Conservation (phyloP, 352 stramenopile species). For the Globisporangium cederbergense region DNA sequence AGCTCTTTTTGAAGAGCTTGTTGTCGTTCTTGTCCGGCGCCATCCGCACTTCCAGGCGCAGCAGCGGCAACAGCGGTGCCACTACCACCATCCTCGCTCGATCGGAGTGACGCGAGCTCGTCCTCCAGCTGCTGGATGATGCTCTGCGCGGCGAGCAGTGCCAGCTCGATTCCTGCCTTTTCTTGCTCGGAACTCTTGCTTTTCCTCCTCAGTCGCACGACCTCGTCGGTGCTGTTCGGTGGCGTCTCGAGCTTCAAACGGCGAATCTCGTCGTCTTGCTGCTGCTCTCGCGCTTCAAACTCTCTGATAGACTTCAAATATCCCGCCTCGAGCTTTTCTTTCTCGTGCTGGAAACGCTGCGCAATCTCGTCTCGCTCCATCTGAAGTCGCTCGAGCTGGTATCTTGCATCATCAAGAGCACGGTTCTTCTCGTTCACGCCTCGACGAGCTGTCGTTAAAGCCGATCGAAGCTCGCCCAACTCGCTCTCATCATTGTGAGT, state of each 20-base stretch:
- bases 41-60: background rate
- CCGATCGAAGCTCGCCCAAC: conserved; percentile 7
- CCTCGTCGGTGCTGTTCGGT: conserved; percentile 12
- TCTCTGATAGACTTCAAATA: conserved; percentile 8
- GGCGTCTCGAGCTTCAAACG: conserved; percentile 20
- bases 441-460: background rate
- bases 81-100: background rate
- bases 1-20: conserved; percentile 41
- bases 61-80: conserved; percentile 7
- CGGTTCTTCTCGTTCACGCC: conserved; percentile 8
- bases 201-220: conserved; percentile 14
- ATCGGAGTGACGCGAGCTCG: conserved; percentile 19
- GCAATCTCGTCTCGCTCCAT: conserved; percentile 15
- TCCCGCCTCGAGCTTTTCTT: conserved; percentile 25
- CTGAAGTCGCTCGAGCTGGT: conserved; percentile 10
- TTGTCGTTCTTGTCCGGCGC: conserved; percentile 17
- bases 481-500: conserved; percentile 8
- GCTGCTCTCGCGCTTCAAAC: conserved; percentile 18
- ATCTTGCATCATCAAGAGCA: background rate
- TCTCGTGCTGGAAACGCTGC: conserved; percentile 14
- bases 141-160: conserved; percentile 27
- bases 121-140: conserved; percentile 44
- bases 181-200: conserved; percentile 25
- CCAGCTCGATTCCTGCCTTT: conserved; percentile 28
- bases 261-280: conserved; percentile 23